Base-by-base conservation (phyloP, 352 stramenopile species). In the Peronospora belbahrii region DNA sequence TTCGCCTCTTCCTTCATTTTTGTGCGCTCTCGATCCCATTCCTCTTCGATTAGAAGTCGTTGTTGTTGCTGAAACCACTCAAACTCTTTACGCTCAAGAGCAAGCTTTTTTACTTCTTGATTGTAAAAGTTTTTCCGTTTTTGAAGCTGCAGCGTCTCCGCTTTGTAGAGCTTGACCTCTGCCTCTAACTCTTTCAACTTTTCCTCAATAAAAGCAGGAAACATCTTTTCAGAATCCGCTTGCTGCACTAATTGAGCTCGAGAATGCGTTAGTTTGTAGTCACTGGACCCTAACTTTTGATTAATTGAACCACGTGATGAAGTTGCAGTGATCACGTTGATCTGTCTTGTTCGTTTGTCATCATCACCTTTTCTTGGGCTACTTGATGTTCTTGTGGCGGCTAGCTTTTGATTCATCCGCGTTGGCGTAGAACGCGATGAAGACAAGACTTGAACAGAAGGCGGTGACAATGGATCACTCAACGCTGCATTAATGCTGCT, bases 91-190 rank as follows among this genome's bases (percentile, higher is more conserved):
- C 72, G 67, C 17, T 85, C 67, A 11, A 59, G 34, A 3, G 59
- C 58, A n/a, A 89, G 36, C 27, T 77, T 83, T 25, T 74, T 75
- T 2, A 71, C 46, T 27, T 80, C 63, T 48, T 86, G 68, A 3
- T 87, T 73, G 20, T 75, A 87, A 17, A 73, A 68, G 1, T 85
- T 57, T 36, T 82, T 85, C 34, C 68, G 70, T 22, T 79, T 83
- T 39, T 92, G 77, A 28, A 92, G 57, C 47, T 83, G 75, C 4
- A 91, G 48, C 4, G 79, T 91, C 44, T 88, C 80, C 9, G 76
- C 58, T 37, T 91, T 89, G 65, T 94, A 89, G 31, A 88, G 83
- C 41, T 77, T 86, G n/a, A 89, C 77, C 25, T 92, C 83, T 59
- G 85, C 74, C 55, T 94, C 79, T 4, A 92, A 41, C 44, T 94